Percentiles rank a stretch among this genome's conserved stretches.
Evolutionary conservation across 177 flowering plant genomes (phyloP).

Genomic region (Vitis hybrid): DNA sequence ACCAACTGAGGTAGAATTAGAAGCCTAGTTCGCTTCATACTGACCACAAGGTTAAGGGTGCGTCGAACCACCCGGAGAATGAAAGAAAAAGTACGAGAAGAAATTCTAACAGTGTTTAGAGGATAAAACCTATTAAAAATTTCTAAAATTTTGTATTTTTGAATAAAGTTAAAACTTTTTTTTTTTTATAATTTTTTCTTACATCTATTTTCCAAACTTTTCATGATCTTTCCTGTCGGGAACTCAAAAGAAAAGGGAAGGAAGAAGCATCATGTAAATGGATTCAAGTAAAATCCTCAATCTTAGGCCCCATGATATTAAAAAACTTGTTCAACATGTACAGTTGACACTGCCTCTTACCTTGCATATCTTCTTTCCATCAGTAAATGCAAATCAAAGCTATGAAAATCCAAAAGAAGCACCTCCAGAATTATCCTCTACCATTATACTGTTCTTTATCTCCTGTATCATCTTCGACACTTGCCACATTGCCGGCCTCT

Average conservation of each 20-base stretch:
- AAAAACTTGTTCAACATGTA: neutral
- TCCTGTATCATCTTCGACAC: slow-evolving; percentile 56
- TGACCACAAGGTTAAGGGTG: too few species aligned
- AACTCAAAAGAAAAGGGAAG: too few species aligned
- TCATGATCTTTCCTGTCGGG: too few species aligned
- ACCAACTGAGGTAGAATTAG: neutral
- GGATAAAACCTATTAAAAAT: neutral
- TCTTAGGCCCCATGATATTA: neutral
- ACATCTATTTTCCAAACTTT: too few species aligned
- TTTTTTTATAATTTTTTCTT: too few species aligned
- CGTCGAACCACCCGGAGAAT: too few species aligned
- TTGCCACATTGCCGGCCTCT: slow-evolving; percentile 51
- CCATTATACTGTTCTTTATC: slow-evolving; percentile 39
- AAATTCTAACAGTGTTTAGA: too few species aligned
- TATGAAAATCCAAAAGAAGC: slow-evolving; percentile 12
- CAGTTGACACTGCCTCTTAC: neutral
- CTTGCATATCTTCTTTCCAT: neutral
- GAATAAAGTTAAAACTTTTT: too few species aligned
- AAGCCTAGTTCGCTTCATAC: neutral
- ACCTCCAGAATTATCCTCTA: slow-evolving; percentile 18
- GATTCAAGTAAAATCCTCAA: neutral
- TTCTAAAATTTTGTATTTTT: too few species aligned
- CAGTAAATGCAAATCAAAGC: neutral
- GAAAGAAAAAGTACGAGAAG: too few species aligned
- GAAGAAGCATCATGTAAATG: neutral